These are phyloP conservation scores for Cryptococcus sp. DNA, from an alignment of 1,284 basidiomycete species.

Conservation along the genomic window DNA sequence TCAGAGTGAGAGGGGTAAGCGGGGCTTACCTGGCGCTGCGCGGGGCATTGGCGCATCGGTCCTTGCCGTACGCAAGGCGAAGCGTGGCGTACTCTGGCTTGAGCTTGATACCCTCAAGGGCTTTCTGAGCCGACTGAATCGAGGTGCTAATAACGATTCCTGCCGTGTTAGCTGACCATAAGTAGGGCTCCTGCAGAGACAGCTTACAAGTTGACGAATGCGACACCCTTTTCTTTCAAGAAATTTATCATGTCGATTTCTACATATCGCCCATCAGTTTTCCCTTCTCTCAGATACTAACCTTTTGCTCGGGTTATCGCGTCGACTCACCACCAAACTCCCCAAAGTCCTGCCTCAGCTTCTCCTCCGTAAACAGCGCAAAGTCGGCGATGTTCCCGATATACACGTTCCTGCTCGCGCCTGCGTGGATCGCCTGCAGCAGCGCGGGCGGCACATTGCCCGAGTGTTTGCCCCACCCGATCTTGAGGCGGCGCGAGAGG, in stretches of 20 bases:
- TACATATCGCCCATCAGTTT: slow-evolving; percentile 4
- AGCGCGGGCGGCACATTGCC: slow-evolving; percentile 72
- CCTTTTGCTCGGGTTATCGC: not conserved
- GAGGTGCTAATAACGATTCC: slow-evolving; percentile 57
- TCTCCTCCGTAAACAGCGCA: slow-evolving; percentile 78
- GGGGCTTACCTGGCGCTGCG: slow-evolving; percentile 7
- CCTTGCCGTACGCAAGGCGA: slow-evolving; percentile 87
- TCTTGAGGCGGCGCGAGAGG: slow-evolving; percentile 84
- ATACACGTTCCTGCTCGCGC: slow-evolving; percentile 91
- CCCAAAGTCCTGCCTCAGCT: slow-evolving; percentile 80
- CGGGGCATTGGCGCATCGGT: slow-evolving; percentile 68
- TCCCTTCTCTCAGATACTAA: too few relatives aligned
- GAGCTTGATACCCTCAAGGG: slow-evolving; percentile 84
- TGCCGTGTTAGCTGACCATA: not conserved
- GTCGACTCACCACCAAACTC: slow-evolving; percentile 66
- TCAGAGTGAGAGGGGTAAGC: too few relatives aligned
- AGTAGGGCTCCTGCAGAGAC: not conserved
- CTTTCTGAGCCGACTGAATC: slow-evolving; percentile 90
- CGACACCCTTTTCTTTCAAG: slow-evolving; percentile 92
- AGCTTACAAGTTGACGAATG: slow-evolving; percentile 79
- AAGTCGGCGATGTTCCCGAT: slow-evolving; percentile 91
- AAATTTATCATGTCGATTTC: slow-evolving; percentile 93
- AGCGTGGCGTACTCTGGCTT: slow-evolving; percentile 77
- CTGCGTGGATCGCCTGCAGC: slow-evolving; percentile 79
- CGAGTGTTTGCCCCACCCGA: slow-evolving; percentile 92